Evolutionary conservation across 805 yeast species (phyloP).

Genomic region (Candida suzukii): DNA sequence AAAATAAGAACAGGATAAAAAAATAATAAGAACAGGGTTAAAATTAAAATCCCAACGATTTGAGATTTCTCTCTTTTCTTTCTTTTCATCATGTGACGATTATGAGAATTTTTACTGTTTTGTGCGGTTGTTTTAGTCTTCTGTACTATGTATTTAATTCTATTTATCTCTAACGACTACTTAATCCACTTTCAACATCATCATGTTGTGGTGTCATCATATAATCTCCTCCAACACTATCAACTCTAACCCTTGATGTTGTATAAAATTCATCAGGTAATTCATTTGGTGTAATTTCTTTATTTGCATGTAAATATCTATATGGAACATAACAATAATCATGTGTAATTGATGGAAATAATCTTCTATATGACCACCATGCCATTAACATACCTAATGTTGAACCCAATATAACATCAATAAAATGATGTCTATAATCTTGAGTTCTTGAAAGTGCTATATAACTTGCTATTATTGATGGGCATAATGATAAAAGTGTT

Average conservation of each 20-base stretch:
- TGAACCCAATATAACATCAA: slow-evolving; percentile 75
- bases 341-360: slow-evolving; percentile 36
- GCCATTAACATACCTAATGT: slow-evolving; percentile 59
- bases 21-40: too few species aligned
- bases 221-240: background rate
- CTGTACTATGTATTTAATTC: too few species aligned
- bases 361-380: slow-evolving; percentile 45
- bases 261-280: background rate
- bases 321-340: slow-evolving; percentile 34
- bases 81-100: too few species aligned
- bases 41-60: too few species aligned
- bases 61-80: too few species aligned
- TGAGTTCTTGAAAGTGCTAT: slow-evolving; percentile 84
- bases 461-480: slow-evolving; percentile 59
- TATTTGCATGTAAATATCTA: slow-evolving; percentile 11
- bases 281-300: background rate
- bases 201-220: slow-evolving; percentile 1
- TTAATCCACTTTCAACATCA: slow-evolving; percentile 2
- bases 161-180: too few species aligned
- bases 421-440: slow-evolving; percentile 90
- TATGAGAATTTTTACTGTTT: too few species aligned
- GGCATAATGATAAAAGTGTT: slow-evolving; percentile 42
- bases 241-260: background rate
- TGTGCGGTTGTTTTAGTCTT: too few species aligned
- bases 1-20: too few species aligned